phyloP scores from a whole-genome alignment of 1,284 basidiomycete genomes.

The Heterobasidion irregulare region DNA sequence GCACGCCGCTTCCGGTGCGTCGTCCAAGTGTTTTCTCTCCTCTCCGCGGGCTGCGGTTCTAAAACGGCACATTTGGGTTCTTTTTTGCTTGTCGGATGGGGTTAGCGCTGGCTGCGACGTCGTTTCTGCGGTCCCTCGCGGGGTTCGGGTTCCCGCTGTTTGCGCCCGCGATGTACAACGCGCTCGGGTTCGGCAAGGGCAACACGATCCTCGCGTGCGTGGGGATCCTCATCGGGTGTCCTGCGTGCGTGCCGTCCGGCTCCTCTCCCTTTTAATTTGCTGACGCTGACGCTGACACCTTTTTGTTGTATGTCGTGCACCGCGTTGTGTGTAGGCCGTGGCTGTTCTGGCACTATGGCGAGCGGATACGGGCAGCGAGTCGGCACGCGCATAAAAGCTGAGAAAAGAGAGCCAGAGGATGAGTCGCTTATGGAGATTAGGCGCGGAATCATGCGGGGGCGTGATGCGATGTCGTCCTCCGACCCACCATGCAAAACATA shows the following conservation, averaged over 20 bases:
- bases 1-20: constrained; percentile 52
- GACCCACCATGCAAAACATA: no score
- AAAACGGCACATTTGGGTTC: constrained; percentile 7
- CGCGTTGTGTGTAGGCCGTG: constrained; percentile 28
- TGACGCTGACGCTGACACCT: constrained; percentile 33
- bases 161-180: constrained; percentile 54
- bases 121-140: constrained; percentile 48
- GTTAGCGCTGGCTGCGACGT: constrained; percentile 48
- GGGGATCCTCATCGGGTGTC: constrained; percentile 49
- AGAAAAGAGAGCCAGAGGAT: not conserved
- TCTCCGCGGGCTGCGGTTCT: not conserved
- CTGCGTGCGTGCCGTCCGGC: constrained; percentile 25
- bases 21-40: not conserved
- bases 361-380: constrained; percentile 26
- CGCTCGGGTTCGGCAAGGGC: constrained; percentile 58
- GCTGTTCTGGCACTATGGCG: constrained; percentile 46
- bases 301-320: not conserved
- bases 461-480: no score
- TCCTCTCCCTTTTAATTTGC: constrained; percentile 11
- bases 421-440: no score
- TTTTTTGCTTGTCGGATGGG: not conserved
- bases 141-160: constrained; percentile 67
- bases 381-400: not conserved
- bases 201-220: constrained; percentile 49
- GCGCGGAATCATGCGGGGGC: no score